Conservation (phyloP, 2,329 filamentous ascomycete species). For the Ophiostoma ips region DNA sequence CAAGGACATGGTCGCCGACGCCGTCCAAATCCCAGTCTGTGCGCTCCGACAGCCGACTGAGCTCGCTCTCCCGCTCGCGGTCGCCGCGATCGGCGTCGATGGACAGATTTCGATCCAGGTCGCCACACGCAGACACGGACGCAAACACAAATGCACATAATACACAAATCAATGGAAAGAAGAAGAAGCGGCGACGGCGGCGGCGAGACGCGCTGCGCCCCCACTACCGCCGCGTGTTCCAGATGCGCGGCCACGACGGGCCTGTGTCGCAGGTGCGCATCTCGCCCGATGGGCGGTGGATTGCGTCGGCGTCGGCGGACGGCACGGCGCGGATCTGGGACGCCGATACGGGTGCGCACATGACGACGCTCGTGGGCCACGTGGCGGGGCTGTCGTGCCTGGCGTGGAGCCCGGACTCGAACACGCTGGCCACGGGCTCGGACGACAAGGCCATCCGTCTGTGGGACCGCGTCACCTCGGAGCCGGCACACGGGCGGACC, state of each 20-base stretch:
- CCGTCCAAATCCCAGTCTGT: background rate
- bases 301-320: constrained; percentile 83
- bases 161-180: constrained; percentile 10
- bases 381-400: constrained; percentile 84
- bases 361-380: constrained; percentile 86
- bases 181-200: constrained; percentile 11
- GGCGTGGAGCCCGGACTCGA: constrained; percentile 85
- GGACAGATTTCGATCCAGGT: background rate
- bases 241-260: constrained; percentile 63
- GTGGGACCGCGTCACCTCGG: constrained; percentile 62
- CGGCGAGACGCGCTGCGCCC: constrained; percentile 35
- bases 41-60: background rate
- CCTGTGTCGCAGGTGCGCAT: constrained; percentile 78
- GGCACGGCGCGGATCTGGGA: constrained; percentile 88
- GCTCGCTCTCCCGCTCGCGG: background rate
- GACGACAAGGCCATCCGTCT: constrained; percentile 94
- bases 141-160: constrained; percentile 12
- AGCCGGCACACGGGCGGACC: constrained; percentile 18
- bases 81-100: background rate
- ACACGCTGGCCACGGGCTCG: constrained; percentile 75
- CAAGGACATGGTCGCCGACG: background rate
- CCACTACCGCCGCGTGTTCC: constrained; percentile 55
- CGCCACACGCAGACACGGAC: background rate
- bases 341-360: constrained; percentile 58
- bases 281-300: constrained; percentile 78